A percentile compares a stretch with the other conserved stretches of the same genome.
phyloP scores from a whole-genome alignment of 331 rosid genomes.

The Malus hybrid region DNA sequence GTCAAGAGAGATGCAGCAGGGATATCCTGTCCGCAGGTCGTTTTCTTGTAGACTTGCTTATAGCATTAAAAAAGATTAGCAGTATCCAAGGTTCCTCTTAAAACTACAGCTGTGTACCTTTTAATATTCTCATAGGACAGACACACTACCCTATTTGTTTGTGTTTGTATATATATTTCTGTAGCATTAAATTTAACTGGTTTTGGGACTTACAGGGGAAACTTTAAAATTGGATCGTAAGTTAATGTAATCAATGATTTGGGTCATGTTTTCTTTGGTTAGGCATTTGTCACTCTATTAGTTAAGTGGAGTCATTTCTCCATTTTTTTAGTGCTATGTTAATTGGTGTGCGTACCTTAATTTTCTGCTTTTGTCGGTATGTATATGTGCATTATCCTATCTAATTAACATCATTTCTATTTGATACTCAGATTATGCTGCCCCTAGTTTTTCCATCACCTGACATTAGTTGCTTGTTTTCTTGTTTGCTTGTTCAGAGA shows the following conservation, averaged over 20 bases:
- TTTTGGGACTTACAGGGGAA: not conserved
- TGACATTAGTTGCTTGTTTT: slow-evolving; percentile 6
- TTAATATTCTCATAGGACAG: not conserved
- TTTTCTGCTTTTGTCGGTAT: not conserved
- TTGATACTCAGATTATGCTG: not conserved
- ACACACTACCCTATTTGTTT: no score
- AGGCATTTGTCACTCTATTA: not conserved
- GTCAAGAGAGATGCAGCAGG: slow-evolving; percentile 34
- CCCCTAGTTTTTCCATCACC: slow-evolving; percentile 7
- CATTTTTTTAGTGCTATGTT: not conserved
- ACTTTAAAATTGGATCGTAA: not conserved
- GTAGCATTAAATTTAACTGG: not conserved
- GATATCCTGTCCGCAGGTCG: slow-evolving; percentile 42
- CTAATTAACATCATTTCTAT: not conserved
- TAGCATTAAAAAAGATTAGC: not conserved
- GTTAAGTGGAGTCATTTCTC: not conserved
- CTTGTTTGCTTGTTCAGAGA: slow-evolving; percentile 32
- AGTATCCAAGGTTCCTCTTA: not conserved
- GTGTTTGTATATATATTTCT: not conserved
- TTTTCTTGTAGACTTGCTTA: slow-evolving; percentile 15
- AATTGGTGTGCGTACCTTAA: not conserved
- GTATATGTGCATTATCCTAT: not conserved
- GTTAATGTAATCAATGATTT: not conserved
- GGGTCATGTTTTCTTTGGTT: not conserved
- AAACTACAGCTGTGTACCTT: not conserved